Evolutionary conservation across 495 filamentous ascomycete genomes (phyloP), one percentile per base, ranked within the genome.

Genomic region (Annulohypoxylon maeteangense): DNA sequence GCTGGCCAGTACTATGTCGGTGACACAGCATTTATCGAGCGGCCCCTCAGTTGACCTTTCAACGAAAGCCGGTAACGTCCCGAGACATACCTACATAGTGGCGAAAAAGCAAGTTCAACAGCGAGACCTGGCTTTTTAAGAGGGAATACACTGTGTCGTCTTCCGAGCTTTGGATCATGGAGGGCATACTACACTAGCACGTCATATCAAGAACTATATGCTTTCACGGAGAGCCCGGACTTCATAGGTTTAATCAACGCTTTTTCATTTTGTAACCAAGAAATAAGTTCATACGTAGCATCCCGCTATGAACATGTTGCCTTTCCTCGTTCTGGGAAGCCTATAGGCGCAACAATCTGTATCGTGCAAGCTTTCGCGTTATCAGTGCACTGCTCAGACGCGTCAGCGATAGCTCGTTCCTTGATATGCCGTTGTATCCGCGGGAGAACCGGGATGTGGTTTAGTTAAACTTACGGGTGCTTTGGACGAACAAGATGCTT

Each of bases 291-390:
- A 10, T 34, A 34, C 14, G 29, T 16, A 31, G 29, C 27, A 34
- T 20, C 50, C 29, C 29, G 29, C 50, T 54, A 54, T n/a, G 27
- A 54, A 20, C 50, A 54, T 14, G 27, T 54, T 29, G 50, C 50
- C 50, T 34, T 54, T 0, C 50, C 50, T 54, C 50, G 14, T 23
- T 54, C 50, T 23, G 50, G 50, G 29, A 34, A 54, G 16, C 50
- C 50, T 54, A 54, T 54, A 18, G 50, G 50, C 4, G 50, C 50
- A 11, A 54, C 50, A 7, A 54, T 54, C 20, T 54, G 50, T 54
- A 54, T 54, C 16, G 50, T 54, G 16, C 50, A 54, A 0, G 50
- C n/a, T 11, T 34, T 31, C 27, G 27, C 50, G 50, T 54, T 54
- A 34, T 54, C 29, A 2, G 50, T 54, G 27, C 50, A 54, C 50